Conservation (phyloP, 345 rosid genomes). For the Eucalyptus virginea region DNA sequence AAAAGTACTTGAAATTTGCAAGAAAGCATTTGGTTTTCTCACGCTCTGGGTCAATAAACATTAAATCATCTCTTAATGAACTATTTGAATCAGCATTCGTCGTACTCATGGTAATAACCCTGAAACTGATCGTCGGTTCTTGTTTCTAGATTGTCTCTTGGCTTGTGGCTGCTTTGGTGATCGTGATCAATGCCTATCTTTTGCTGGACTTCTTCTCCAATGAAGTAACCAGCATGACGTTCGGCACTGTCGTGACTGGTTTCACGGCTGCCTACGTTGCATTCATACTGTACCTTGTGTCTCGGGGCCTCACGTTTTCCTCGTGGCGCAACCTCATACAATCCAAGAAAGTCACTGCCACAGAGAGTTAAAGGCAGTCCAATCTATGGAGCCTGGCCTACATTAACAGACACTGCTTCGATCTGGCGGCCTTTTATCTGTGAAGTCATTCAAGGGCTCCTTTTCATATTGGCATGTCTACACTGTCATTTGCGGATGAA, state of each 20-base stretch:
- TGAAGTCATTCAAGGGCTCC: background rate
- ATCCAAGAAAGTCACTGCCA: slow-evolving; percentile 1
- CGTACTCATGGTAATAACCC: background rate
- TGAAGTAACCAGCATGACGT: slow-evolving; percentile 39
- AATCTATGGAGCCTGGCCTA: background rate
- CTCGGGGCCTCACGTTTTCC: slow-evolving; percentile 21
- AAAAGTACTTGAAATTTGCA: background rate
- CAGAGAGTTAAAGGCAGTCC: background rate
- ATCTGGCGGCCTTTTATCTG: background rate
- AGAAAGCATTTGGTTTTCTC: background rate
- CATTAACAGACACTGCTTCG: background rate
- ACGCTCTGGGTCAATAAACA: background rate
- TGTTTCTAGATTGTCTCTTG: slow-evolving; percentile 51
- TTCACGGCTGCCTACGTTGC: slow-evolving; percentile 48
- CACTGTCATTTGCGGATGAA: background rate
- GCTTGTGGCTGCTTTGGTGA: slow-evolving; percentile 78
- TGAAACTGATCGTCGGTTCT: background rate
- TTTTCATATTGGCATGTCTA: background rate
- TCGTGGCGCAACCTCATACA: slow-evolving; percentile 11
- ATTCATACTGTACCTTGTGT: slow-evolving; percentile 63
- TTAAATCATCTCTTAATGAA: background rate
- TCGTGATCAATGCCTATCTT: slow-evolving; percentile 79
- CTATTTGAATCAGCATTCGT: background rate
- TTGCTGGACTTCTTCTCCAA: slow-evolving; percentile 57
- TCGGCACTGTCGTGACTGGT: slow-evolving; percentile 13